A percentile compares a stretch with the other conserved stretches of the same genome.
Conservation (phyloP, 257 asterid genomes). For the Forsythia viridissima region DNA sequence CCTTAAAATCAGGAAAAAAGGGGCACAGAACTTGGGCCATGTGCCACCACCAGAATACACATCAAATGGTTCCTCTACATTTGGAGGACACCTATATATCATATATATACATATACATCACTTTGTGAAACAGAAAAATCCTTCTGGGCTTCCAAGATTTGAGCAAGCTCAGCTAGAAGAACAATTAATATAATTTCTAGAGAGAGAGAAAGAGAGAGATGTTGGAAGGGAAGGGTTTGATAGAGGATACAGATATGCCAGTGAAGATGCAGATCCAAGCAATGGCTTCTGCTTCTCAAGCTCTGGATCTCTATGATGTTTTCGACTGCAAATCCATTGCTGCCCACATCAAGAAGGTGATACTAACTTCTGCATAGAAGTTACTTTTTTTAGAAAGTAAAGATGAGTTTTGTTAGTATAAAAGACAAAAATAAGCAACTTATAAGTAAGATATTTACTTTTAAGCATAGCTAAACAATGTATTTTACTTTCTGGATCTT, state of each 20-base stretch:
- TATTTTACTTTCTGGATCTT: not conserved
- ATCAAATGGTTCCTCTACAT: constrained; percentile 32
- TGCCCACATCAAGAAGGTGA: constrained; percentile 58
- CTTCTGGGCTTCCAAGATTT: constrained; percentile 17
- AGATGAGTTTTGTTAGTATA: too few relatives aligned
- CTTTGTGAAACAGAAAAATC: not conserved
- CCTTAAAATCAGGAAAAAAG: constrained; percentile 35
- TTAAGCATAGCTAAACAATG: not conserved
- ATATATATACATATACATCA: too few relatives aligned
- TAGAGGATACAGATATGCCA: constrained; percentile 79
- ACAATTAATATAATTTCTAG: not conserved
- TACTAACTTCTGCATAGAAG: not conserved
- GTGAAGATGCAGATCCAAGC: constrained; percentile 93
- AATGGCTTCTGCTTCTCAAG: constrained; percentile 81
- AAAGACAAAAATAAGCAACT: not conserved
- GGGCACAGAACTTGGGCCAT: constrained; percentile 31
- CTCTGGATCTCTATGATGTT: constrained; percentile 85
- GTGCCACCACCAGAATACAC: constrained; percentile 37
- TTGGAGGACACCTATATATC: constrained; percentile 27
- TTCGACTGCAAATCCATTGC: constrained; percentile 61
- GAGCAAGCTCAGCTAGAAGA: not conserved
- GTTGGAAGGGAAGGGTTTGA: constrained; percentile 63
- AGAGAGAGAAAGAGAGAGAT: constrained; percentile 1
- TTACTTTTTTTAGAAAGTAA: not conserved
- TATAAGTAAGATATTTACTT: not conserved